Conservation (phyloP, 306 rosid genomes). For the Leucaena leucocephala region DNA sequence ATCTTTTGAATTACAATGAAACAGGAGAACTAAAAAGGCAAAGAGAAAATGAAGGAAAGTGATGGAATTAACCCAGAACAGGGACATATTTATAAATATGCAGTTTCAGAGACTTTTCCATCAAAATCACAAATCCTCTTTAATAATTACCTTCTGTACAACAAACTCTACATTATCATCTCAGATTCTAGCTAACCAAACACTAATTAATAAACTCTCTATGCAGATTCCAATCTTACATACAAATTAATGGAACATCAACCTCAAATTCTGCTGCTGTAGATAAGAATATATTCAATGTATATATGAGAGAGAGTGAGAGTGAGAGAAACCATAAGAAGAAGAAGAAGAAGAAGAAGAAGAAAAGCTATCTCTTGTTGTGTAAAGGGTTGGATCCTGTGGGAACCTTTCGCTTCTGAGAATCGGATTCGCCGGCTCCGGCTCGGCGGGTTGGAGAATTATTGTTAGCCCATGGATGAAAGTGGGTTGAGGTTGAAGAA, state of each 20-base stretch:
- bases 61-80: not conserved
- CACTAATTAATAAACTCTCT: slow-evolving; percentile 11
- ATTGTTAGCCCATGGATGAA: slow-evolving; percentile 3
- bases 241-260: slow-evolving; percentile 32
- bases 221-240: slow-evolving; percentile 9
- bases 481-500: slow-evolving; percentile 19
- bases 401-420: slow-evolving; percentile 75
- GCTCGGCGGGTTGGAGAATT: slow-evolving; percentile 26
- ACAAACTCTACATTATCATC: slow-evolving; percentile 41
- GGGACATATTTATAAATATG: slow-evolving; percentile 3
- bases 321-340: not conserved
- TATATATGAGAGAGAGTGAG: not conserved
- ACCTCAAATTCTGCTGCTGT: slow-evolving; percentile 21
- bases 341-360: not conserved
- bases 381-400: slow-evolving; percentile 92
- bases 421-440: slow-evolving; percentile 36
- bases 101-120: slow-evolving; percentile 20
- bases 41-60: not conserved
- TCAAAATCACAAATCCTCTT: slow-evolving; percentile 23
- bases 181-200: slow-evolving; percentile 38
- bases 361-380: slow-evolving; percentile 58
- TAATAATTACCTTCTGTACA: slow-evolving; percentile 59
- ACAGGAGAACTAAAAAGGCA: slow-evolving; percentile 25
- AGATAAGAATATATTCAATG: slow-evolving; percentile 1
- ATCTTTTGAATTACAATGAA: slow-evolving; percentile 31